These are phyloP conservation scores for Schwanniomyces pseudopolymorphus DNA, from an alignment of 805 yeast genomes.

Conservation along the genomic window DNA sequence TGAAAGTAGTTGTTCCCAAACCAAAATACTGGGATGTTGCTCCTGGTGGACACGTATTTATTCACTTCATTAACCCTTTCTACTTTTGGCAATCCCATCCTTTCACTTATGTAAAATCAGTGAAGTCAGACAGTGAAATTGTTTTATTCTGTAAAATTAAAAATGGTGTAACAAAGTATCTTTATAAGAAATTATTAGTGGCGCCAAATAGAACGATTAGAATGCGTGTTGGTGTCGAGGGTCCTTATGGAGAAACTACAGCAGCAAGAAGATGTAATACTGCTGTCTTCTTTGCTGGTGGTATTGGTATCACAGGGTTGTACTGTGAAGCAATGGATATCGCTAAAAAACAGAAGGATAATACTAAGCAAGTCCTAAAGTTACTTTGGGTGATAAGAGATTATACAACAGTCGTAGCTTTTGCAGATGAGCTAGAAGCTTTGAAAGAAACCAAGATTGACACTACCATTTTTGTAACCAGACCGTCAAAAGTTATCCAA, in stretches of 20 bases:
- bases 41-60: constrained; percentile 43
- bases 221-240: constrained; percentile 50
- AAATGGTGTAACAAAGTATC: constrained; percentile 34
- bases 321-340: constrained; percentile 31
- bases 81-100: constrained; percentile 47
- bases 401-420: too few species aligned
- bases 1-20: constrained; percentile 33
- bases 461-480: too few species aligned
- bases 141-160: constrained; percentile 36
- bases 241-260: constrained; percentile 64
- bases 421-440: too few species aligned
- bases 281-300: constrained; percentile 66
- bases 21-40: constrained; percentile 35
- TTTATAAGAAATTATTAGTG: constrained; percentile 23
- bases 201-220: constrained; percentile 25
- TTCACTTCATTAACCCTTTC: constrained; percentile 32
- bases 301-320: constrained; percentile 69
- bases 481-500: too few species aligned
- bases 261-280: constrained; percentile 51
- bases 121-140: constrained; percentile 19
- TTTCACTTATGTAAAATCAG: constrained; percentile 32
- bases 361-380: constrained; percentile 15
- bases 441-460: too few species aligned
- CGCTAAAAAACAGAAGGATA: constrained; percentile 12
- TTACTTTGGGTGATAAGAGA: constrained; percentile 42